Percentiles rank a stretch among this genome's conserved stretches.
Conservation (phyloP, 805 yeast species). For the Ogataea pignaliae region DNA sequence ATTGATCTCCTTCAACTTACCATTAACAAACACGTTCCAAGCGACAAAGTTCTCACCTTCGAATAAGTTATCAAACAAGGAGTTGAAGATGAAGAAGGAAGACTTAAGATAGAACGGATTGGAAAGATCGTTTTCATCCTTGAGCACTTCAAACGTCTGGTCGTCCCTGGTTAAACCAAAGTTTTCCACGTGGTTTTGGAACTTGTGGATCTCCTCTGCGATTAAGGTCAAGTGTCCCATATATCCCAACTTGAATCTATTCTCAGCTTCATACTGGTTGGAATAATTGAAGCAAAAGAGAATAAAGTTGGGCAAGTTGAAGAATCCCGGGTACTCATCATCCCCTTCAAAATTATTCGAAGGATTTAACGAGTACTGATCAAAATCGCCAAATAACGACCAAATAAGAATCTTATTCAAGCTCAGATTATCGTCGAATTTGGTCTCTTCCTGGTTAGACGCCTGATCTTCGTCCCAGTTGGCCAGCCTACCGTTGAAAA, state of each 20-base stretch:
- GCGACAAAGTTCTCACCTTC: constrained; percentile 19
- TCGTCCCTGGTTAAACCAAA: constrained; percentile 31
- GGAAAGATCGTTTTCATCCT: constrained; percentile 23
- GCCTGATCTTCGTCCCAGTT: constrained; percentile 35
- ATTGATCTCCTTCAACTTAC: constrained; percentile 45
- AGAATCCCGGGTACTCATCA: constrained; percentile 27
- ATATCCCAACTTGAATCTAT: constrained; percentile 48
- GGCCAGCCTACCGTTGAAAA: constrained; percentile 64
- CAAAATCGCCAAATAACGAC: constrained; percentile 30
- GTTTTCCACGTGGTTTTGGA: constrained; percentile 33
- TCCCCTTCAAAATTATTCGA: constrained; percentile 7
- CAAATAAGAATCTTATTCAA: constrained; percentile 33
- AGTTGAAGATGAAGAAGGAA: constrained; percentile 28
- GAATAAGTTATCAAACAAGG: constrained; percentile 29
- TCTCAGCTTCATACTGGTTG: constrained; percentile 27
- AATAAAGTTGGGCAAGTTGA: constrained; percentile 28
- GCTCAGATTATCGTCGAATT: constrained; percentile 29
- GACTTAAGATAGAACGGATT: constrained; percentile 29
- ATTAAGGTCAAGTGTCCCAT: constrained; percentile 56
- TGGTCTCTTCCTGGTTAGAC: constrained; percentile 30
- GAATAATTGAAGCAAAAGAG: constrained; percentile 27
- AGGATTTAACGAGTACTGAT: constrained; percentile 16
- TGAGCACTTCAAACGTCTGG: constrained; percentile 27
- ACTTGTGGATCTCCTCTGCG: constrained; percentile 57
- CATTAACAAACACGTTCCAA: constrained; percentile 51